phyloP scores from a whole-genome alignment of 1,284 basidiomycete species.

The Trichosporon faecale region DNA sequence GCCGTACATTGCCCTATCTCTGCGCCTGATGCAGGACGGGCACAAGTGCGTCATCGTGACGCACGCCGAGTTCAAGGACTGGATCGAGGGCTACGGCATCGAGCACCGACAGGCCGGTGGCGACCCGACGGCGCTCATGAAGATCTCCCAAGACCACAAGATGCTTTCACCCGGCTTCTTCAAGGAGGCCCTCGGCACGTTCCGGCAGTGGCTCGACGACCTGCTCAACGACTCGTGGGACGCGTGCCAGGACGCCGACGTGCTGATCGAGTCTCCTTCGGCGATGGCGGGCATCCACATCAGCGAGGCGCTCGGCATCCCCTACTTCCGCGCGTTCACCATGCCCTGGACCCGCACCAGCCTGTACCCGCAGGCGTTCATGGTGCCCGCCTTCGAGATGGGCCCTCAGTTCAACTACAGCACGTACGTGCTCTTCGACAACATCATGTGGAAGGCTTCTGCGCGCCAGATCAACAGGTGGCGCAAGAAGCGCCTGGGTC shows the following conservation, averaged over 20 bases:
- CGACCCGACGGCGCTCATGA: conserved; percentile 92
- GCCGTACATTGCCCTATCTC: conserved; percentile 79
- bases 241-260: conserved; percentile 89
- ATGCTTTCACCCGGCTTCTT: conserved; percentile 83
- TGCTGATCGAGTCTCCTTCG: conserved; percentile 90
- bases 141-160: conserved; percentile 64
- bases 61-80: conserved; percentile 88
- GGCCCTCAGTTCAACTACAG: conserved; percentile 97
- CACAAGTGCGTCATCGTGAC: conserved; percentile 52
- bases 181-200: conserved; percentile 68
- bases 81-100: conserved; percentile 84
- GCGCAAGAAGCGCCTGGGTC: conserved; percentile 72
- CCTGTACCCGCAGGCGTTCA: conserved; percentile 96
- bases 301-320: conserved; percentile 86
- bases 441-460: conserved; percentile 94
- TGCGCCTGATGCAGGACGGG: conserved; percentile 69
- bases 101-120: conserved; percentile 74
- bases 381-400: conserved; percentile 89
- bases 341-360: conserved; percentile 63
- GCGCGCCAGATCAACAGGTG: conserved; percentile 92
- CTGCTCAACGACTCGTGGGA: conserved; percentile 89
- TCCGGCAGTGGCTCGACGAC: conserved; percentile 96
- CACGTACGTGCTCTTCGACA: conserved; percentile 75
- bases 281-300: conserved; percentile 99
- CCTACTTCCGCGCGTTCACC: conserved; percentile 89